Evolutionary conservation across 2,329 filamentous ascomycete species (phyloP), one percentile per base, ranked within the genome.

Genomic region (Nemania sp.): DNA sequence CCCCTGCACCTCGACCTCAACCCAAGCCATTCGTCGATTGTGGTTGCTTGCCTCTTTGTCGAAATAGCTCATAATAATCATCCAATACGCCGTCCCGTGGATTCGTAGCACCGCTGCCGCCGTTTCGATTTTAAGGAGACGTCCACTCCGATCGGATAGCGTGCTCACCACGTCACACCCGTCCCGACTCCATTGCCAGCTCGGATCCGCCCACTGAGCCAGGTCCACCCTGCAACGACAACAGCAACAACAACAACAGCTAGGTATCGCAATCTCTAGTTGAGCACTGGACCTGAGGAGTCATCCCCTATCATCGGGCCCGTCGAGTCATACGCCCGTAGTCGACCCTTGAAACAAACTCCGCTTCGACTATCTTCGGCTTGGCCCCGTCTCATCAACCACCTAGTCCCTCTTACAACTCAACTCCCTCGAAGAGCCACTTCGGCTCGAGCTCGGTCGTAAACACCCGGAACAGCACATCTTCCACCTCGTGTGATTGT

Each of bases 301-400:
- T 81, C 75, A 80, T 79, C 76, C 81, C 79, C 74, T 69, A 76
- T 74, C 73, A 71, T 75, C 75, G 77, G 71, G 76, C 77, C 54
- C 75, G 70, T 71, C 68, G 73, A 78, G 68, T 71, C 69, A 69
- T 65, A 70, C 57, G 62, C 42, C 48, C 60, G 51, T 66, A 63
- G 65, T 68, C 65, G 57, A 60, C 56, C 57, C 48, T 50, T 59
- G 47, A 63, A 62, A 63, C 55, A 69, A n/a, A n/a, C 71, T 66
- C 66, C 67, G 69, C 71, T 72, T 69, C 66, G 65, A 69, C 71
- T 73, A 75, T 60, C 66, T 53, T 63, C 45, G 60, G 57, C 60
- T 59, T 45, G 43, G 46, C n/a, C 52, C 42, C 47, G 21, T 45
- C 25, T 43, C 40, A 50, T 45, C 45, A 51, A 29, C 37, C 45